phyloP scores from a whole-genome alignment of 768 basidiomycete genomes.

The Xanthoconium stramineum region DNA sequence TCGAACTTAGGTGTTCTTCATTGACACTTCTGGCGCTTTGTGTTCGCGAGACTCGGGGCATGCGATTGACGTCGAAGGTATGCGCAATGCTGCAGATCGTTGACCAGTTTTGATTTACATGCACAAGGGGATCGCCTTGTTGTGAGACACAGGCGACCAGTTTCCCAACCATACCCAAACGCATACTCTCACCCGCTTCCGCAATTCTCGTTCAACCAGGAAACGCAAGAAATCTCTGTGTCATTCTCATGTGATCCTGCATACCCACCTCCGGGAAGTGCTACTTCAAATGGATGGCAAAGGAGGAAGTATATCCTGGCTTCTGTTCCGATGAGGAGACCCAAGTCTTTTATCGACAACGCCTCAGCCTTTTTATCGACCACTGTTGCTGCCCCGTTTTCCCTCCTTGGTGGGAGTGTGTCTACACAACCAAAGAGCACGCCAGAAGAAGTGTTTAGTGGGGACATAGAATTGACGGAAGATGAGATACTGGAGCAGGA shows the following conservation, averaged over 20 bases:
- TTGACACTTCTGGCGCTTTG: constrained; percentile 71
- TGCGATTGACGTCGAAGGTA: constrained; percentile 78
- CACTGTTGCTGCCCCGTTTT: constrained; percentile 57
- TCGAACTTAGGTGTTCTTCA: constrained; percentile 69
- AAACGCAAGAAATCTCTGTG: constrained; percentile 57
- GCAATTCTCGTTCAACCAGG: constrained; percentile 55
- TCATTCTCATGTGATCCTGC: constrained; percentile 62
- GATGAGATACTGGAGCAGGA: constrained; percentile 80
- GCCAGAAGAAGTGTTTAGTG: constrained; percentile 65
- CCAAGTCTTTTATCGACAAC: constrained; percentile 66
- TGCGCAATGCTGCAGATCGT: constrained; percentile 3
- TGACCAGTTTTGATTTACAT: constrained; percentile 7
- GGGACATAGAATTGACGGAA: constrained; percentile 69
- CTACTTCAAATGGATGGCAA: constrained; percentile 49
- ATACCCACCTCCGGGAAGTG: constrained; percentile 42
- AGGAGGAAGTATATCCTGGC: constrained; percentile 59
- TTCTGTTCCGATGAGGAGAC: constrained; percentile 64
- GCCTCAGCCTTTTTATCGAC: constrained; percentile 64
- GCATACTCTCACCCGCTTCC: constrained; percentile 74
- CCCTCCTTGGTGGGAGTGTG: constrained; percentile 43
- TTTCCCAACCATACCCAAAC: constrained; percentile 78
- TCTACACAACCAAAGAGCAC: constrained; percentile 39
- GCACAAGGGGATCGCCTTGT: constrained; percentile 59
- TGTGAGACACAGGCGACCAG: constrained; percentile 71
- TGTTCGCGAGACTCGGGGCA: constrained; percentile 80